Conservation (phyloP, 2,329 filamentous ascomycete species). For the Aciculosporium take region DNA sequence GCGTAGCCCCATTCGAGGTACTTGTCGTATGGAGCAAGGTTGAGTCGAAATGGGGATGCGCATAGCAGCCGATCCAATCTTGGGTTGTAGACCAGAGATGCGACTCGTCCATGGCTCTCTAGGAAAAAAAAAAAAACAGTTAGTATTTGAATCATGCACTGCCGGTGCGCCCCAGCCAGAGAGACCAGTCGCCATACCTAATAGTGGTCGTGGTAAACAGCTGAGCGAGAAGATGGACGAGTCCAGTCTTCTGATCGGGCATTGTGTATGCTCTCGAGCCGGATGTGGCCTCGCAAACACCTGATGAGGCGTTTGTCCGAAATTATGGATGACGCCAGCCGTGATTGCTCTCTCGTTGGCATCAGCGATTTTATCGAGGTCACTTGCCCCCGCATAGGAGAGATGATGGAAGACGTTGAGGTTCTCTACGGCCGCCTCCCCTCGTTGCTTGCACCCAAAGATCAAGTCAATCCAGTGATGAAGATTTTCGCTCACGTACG, state of each 20-base stretch:
- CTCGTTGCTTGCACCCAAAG: slow-evolving; percentile 87
- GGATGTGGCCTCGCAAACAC: slow-evolving; percentile 76
- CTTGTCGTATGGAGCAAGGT: slow-evolving; percentile 83
- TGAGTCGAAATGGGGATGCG: slow-evolving; percentile 69
- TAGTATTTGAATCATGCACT: not conserved
- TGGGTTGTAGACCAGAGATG: slow-evolving; percentile 61
- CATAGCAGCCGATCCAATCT: slow-evolving; percentile 75
- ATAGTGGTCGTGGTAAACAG: slow-evolving; percentile 62
- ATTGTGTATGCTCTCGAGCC: slow-evolving; percentile 52
- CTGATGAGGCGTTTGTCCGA: slow-evolving; percentile 93
- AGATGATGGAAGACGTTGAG: slow-evolving; percentile 94
- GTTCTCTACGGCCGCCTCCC: slow-evolving; percentile 79
- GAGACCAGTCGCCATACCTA: slow-evolving; percentile 31
- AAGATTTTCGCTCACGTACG: slow-evolving; percentile 76
- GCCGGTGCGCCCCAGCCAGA: too few species aligned
- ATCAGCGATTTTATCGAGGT: slow-evolving; percentile 82
- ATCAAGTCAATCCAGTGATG: slow-evolving; percentile 94
- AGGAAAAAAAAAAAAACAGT: not conserved
- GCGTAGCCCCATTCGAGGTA: slow-evolving; percentile 94
- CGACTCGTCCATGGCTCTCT: slow-evolving; percentile 64
- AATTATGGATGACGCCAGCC: slow-evolving; percentile 95
- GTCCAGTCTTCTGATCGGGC: slow-evolving; percentile 59
- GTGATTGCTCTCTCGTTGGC: slow-evolving; percentile 75
- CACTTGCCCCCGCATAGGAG: slow-evolving; percentile 86
- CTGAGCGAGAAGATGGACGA: slow-evolving; percentile 62